Conservation (phyloP, 208 protist genomes). For the Balamuthia mandrillaris region DNA sequence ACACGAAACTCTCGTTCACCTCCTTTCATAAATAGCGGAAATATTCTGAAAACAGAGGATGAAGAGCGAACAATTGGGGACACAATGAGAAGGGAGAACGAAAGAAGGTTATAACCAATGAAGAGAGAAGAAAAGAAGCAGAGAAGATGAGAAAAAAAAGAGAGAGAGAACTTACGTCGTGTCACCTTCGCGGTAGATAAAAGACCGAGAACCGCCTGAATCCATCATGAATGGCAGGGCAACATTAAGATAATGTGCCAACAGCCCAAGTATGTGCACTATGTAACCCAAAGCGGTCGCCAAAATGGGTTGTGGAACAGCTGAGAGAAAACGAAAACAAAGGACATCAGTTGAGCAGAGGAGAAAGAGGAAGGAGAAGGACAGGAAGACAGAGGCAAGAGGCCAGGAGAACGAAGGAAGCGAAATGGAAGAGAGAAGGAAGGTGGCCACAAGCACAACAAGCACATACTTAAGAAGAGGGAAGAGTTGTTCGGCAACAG, state of each 20-base stretch:
- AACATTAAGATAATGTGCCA: not conserved
- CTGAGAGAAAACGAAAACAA: too few species aligned
- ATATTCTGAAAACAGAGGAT: not conserved
- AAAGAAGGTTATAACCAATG: not conserved
- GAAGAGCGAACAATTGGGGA: not conserved
- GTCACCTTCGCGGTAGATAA: not conserved
- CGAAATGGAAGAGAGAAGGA: not conserved
- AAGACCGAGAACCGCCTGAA: not conserved
- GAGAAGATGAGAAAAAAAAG: not conserved
- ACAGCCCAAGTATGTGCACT: not conserved
- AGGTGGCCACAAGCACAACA: not conserved
- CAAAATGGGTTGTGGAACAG: too few species aligned
- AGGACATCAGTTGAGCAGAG: not conserved
- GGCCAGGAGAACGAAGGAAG: not conserved
- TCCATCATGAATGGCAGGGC: not conserved
- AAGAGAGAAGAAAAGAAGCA: not conserved
- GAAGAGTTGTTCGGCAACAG: conserved; percentile 5
- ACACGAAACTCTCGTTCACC: not conserved
- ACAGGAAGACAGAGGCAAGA: not conserved
- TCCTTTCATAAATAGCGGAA: not conserved
- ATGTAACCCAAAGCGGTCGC: not conserved
- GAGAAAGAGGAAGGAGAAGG: not conserved
- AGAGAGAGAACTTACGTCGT: not conserved
- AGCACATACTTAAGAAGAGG: not conserved
- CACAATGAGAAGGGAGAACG: not conserved